phyloP scores from a whole-genome alignment of 225 moss, liverwort and hornwort species.

The Lunularia cruciata region DNA sequence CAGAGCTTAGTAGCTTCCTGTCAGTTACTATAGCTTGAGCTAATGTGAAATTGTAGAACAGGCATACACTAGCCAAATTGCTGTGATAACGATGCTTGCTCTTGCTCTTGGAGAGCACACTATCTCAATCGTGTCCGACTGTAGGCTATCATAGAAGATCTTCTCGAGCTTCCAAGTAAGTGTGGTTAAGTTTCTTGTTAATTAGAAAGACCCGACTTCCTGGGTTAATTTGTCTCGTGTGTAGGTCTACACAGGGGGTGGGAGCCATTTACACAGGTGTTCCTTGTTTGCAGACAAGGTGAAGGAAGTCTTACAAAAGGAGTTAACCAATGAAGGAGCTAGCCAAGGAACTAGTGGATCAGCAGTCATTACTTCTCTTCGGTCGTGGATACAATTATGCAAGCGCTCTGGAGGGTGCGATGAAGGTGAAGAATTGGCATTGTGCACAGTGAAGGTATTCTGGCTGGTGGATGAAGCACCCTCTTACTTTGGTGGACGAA shows the following conservation, averaged over 20 bases:
- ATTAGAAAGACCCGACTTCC: neutral
- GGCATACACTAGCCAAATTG: slow-evolving; percentile 99
- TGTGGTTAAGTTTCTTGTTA: neutral
- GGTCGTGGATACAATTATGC: slow-evolving; percentile 99
- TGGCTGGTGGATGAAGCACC: slow-evolving; percentile 99
- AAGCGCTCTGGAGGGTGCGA: slow-evolving; percentile 90
- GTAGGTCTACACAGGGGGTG: neutral
- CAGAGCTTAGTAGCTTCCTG: too few species aligned
- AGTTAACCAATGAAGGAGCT: slow-evolving; percentile 72
- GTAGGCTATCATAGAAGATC: slow-evolving; percentile 91
- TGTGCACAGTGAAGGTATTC: slow-evolving; percentile 99
- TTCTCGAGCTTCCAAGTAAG: slow-evolving; percentile 81
- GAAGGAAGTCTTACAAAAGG: slow-evolving; percentile 72
- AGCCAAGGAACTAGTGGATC: slow-evolving; percentile 84
- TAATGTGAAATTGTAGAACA: slow-evolving; percentile 32
- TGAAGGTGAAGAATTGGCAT: slow-evolving; percentile 99
- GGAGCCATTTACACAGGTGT: too few species aligned
- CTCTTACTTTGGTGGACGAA: slow-evolving; percentile 93
- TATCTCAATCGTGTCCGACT: slow-evolving; percentile 79
- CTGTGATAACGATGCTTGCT: slow-evolving; percentile 99
- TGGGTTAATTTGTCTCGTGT: neutral
- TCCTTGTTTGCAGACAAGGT: slow-evolving; percentile 67
- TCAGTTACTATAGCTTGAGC: too few species aligned
- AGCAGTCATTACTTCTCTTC: slow-evolving; percentile 89
- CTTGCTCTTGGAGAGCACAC: slow-evolving; percentile 93